Conservation (phyloP, 2,329 filamentous ascomycete genomes). For the Zarea fungicola region DNA sequence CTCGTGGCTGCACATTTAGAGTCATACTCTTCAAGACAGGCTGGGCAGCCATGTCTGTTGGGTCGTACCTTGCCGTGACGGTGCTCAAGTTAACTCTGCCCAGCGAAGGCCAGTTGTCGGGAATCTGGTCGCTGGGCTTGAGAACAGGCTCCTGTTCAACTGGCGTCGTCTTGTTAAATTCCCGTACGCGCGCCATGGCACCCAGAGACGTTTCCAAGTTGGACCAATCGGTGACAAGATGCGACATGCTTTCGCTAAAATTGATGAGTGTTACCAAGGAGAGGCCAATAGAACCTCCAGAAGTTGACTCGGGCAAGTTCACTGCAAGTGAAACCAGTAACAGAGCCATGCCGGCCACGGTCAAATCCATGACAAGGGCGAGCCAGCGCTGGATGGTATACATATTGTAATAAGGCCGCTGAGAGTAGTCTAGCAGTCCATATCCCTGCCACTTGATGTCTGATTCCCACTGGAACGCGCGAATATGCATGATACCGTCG, state of each 20-base stretch:
- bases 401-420: conserved; percentile 50
- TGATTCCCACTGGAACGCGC: conserved; percentile 49
- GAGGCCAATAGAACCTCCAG: conserved; percentile 7
- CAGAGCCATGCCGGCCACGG: conserved; percentile 39
- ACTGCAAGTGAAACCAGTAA: conserved; percentile 24
- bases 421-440: conserved; percentile 44
- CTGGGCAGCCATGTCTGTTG: not conserved
- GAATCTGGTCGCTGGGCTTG: not conserved
- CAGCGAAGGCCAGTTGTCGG: conserved; percentile 9
- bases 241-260: conserved; percentile 6
- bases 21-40: conserved; percentile 11
- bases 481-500: conserved; percentile 41
- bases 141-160: conserved; percentile 1
- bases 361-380: conserved; percentile 41
- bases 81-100: conserved; percentile 7
- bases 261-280: conserved; percentile 8
- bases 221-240: conserved; percentile 8
- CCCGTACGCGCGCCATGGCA: conserved; percentile 4
- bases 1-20: conserved; percentile 2
- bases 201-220: conserved; percentile 13
- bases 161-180: conserved; percentile 6
- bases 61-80: conserved; percentile 12
- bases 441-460: conserved; percentile 38
- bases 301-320: not conserved
- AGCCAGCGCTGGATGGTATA: conserved; percentile 52